phyloP scores from a whole-genome alignment of 2,329 filamentous ascomycete genomes.

The Emmonsiellopsis sp. region DNA sequence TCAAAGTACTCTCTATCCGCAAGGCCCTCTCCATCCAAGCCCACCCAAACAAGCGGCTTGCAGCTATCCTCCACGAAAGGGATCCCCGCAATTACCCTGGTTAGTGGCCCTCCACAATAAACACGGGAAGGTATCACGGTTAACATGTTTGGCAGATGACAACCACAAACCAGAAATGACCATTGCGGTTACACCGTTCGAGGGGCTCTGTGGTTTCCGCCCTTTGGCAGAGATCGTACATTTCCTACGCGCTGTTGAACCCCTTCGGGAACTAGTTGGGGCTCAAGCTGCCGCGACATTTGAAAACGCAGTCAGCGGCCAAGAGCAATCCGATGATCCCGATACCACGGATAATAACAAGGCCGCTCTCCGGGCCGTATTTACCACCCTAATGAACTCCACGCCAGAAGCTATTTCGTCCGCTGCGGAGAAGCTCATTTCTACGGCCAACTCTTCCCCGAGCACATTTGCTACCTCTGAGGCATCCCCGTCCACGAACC shows the following conservation, averaged over 20 bases:
- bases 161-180: slow-evolving; percentile 99
- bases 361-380: slow-evolving; percentile 63
- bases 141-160: slow-evolving; percentile 52
- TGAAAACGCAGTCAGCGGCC: slow-evolving; percentile 48
- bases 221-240: slow-evolving; percentile 78
- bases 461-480: slow-evolving; percentile 58
- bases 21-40: slow-evolving; percentile 97
- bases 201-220: slow-evolving; percentile 91
- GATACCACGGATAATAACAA: slow-evolving; percentile 57
- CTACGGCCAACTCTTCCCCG: slow-evolving; percentile 59
- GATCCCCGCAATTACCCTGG: slow-evolving; percentile 89
- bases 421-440: slow-evolving; percentile 60
- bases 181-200: slow-evolving; percentile 91
- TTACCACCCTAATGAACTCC: slow-evolving; percentile 73
- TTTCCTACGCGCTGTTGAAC: slow-evolving; percentile 61
- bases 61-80: slow-evolving; percentile 73
- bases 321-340: slow-evolving; percentile 41
- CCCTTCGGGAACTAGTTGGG: slow-evolving; percentile 59
- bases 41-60: slow-evolving; percentile 90
- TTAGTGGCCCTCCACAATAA: slow-evolving; percentile 17
- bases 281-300: slow-evolving; percentile 41
- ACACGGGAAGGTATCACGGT: background rate
- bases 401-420: slow-evolving; percentile 55
- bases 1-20: slow-evolving; percentile 93
- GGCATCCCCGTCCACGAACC: slow-evolving; percentile 25